A percentile compares a stretch with the other conserved stretches of the same genome.
phyloP scores from a whole-genome alignment of 192 early-diverging fungal species.

The Rhizoclosmatium globosum region DNA sequence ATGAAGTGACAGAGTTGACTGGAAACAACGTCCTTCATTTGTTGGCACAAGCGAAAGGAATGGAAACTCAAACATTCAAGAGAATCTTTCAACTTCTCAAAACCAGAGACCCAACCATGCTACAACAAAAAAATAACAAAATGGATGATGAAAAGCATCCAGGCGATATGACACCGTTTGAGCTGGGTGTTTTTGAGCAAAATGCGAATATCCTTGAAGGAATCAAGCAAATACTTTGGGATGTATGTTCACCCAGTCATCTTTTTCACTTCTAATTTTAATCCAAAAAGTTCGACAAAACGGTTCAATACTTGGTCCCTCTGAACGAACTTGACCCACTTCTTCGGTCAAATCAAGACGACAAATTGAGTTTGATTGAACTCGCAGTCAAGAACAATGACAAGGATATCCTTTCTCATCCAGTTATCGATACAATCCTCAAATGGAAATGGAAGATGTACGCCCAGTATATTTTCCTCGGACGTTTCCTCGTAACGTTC shows the following conservation, averaged over 20 bases:
- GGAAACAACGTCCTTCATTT: constrained; percentile 46
- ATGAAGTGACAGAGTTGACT: not conserved
- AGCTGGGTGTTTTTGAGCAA: not conserved
- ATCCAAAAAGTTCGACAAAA: not conserved
- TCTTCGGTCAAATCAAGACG: not conserved
- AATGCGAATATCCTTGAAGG: constrained; percentile 16
- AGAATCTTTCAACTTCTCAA: not conserved
- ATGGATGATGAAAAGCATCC: constrained; percentile 2
- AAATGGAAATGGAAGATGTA: constrained; percentile 42
- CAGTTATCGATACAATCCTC: constrained; percentile 33
- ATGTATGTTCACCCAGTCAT: not conserved
- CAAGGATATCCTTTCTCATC: constrained; percentile 24
- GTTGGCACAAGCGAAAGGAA: constrained; percentile 27
- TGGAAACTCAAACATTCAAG: constrained; percentile 9
- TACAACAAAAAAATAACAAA: not conserved
- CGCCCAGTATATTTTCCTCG: constrained; percentile 26
- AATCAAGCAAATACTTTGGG: constrained; percentile 25
- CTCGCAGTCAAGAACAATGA: constrained; percentile 31
- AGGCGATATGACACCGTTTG: constrained; percentile 21
- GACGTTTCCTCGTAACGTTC: constrained; percentile 22
- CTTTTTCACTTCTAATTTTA: not conserved
- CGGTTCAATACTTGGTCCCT: not conserved
- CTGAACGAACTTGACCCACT: constrained; percentile 15
- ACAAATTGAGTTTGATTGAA: constrained; percentile 10
- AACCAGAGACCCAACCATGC: not conserved